Conservation (phyloP, 768 basidiomycete species). For the Podaxis rugospora region DNA sequence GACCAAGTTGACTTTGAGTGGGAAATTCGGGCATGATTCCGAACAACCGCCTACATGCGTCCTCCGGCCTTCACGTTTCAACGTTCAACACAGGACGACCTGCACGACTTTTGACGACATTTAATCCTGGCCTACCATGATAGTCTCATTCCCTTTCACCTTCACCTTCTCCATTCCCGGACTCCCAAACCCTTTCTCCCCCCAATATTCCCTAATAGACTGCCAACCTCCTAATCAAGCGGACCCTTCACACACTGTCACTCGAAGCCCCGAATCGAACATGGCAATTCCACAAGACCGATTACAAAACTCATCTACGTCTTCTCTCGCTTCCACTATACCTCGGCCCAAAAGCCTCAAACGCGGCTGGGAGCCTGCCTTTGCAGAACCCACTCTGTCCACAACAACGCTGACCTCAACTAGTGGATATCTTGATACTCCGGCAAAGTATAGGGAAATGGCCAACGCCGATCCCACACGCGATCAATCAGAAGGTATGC, state of each 20-base stretch:
- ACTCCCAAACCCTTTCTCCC: constrained; percentile 57
- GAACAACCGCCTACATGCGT: background rate
- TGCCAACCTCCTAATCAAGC: constrained; percentile 15
- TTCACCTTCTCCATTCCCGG: constrained; percentile 66
- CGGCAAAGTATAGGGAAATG: constrained; percentile 55
- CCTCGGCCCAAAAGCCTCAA: constrained; percentile 36
- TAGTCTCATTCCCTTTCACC: constrained; percentile 58
- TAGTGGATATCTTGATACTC: constrained; percentile 66
- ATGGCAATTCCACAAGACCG: constrained; percentile 14
- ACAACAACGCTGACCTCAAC: constrained; percentile 49
- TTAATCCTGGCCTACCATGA: constrained; percentile 9
- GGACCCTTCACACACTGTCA: background rate
- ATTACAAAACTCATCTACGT: constrained; percentile 21
- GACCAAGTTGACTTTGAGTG: no score
- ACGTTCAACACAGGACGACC: background rate
- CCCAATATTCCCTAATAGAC: constrained; percentile 9
- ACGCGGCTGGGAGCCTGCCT: constrained; percentile 70
- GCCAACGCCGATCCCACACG: constrained; percentile 18
- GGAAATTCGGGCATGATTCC: background rate
- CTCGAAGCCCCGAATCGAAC: constrained; percentile 14
- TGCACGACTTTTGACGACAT: constrained; percentile 10
- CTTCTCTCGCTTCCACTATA: constrained; percentile 33
- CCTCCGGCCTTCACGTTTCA: no score
- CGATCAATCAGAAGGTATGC: constrained; percentile 5
- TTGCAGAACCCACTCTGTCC: constrained; percentile 50